Evolutionary conservation across 1,284 basidiomycete species (phyloP).

Genomic region (Trametes sp.): DNA sequence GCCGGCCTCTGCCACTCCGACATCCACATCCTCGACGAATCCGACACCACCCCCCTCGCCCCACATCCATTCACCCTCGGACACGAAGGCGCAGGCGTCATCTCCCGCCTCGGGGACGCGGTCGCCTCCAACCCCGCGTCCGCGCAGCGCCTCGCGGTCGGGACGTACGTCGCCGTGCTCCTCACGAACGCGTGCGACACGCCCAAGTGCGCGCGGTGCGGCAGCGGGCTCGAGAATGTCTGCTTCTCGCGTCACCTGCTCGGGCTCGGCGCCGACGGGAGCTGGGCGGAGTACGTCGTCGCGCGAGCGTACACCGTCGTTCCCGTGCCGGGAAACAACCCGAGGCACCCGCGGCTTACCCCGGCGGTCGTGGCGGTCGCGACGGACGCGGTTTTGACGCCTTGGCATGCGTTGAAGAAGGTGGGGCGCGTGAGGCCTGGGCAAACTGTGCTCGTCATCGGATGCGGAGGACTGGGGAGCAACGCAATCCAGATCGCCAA

Average conservation of each 20-base stretch:
- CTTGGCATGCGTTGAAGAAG: constrained; percentile 33
- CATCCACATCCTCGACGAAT: constrained; percentile 21
- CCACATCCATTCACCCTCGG: constrained; percentile 29
- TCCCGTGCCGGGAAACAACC: constrained; percentile 28
- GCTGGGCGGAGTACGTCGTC: constrained; percentile 33
- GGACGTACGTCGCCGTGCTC: constrained; percentile 34
- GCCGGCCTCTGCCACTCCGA: constrained; percentile 37
- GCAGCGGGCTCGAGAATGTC: constrained; percentile 27
- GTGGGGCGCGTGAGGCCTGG: constrained; percentile 22
- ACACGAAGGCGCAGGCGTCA: constrained; percentile 36
- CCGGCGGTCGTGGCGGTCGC: constrained; percentile 32
- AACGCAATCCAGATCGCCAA: constrained; percentile 37
- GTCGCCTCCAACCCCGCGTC: constrained; percentile 22
- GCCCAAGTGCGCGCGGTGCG: constrained; percentile 26
- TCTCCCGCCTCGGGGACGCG: constrained; percentile 27
- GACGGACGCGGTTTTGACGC: constrained; percentile 37
- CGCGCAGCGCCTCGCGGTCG: constrained; percentile 18
- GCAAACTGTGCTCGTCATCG: constrained; percentile 34
- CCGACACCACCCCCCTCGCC: constrained; percentile 8
- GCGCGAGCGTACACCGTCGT: constrained; percentile 29
- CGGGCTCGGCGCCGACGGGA: constrained; percentile 33
- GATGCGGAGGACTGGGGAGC: constrained; percentile 34
- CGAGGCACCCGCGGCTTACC: constrained; percentile 15
- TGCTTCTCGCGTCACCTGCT: constrained; percentile 20
- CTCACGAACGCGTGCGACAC: constrained; percentile 32